Percentiles rank a stretch among this genome's conserved stretches.
These are phyloP conservation scores for Alternaria sp. DNA, from an alignment of 2,329 filamentous ascomycete species.

Conservation along the genomic window DNA sequence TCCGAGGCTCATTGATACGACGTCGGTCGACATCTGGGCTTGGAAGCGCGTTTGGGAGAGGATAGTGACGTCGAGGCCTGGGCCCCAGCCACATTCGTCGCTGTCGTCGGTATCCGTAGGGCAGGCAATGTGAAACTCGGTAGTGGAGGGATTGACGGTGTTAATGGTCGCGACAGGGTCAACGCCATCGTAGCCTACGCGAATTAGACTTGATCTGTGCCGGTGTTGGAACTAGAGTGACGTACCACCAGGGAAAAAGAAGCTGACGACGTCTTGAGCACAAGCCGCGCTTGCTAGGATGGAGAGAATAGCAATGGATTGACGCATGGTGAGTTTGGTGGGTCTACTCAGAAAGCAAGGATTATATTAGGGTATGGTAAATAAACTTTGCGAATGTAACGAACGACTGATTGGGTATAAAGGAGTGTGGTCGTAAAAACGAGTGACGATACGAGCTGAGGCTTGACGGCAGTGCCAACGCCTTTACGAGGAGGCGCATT, in stretches of 20 bases:
- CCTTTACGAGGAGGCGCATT: slow-evolving; percentile 13
- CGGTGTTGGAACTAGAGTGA: not conserved
- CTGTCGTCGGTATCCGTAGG: slow-evolving; percentile 25
- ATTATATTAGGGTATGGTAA: slow-evolving; percentile 7
- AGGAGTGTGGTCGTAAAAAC: slow-evolving; percentile 11
- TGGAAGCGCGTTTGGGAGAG: slow-evolving; percentile 32
- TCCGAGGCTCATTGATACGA: slow-evolving; percentile 33
- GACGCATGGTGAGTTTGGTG: slow-evolving; percentile 27
- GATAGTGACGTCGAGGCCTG: slow-evolving; percentile 28
- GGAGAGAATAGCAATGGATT: slow-evolving; percentile 30
- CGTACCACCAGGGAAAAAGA: slow-evolving; percentile 36
- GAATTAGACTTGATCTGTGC: slow-evolving; percentile 1
- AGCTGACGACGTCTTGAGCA: slow-evolving; percentile 27
- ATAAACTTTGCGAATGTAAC: not conserved
- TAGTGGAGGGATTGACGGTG: slow-evolving; percentile 30
- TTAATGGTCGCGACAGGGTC: slow-evolving; percentile 36
- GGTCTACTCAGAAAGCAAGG: slow-evolving; percentile 7
- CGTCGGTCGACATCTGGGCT: slow-evolving; percentile 24
- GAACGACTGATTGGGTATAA: slow-evolving; percentile 12
- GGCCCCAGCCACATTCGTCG: slow-evolving; percentile 41
- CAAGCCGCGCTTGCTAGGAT: slow-evolving; percentile 28
- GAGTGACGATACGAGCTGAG: slow-evolving; percentile 6
- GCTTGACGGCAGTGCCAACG: slow-evolving; percentile 1
- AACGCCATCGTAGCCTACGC: slow-evolving; percentile 25
- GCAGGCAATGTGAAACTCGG: slow-evolving; percentile 33